These are phyloP conservation scores for Tremella yokohamensis DNA, from an alignment of 768 basidiomycete species.

Conservation along the genomic window DNA sequence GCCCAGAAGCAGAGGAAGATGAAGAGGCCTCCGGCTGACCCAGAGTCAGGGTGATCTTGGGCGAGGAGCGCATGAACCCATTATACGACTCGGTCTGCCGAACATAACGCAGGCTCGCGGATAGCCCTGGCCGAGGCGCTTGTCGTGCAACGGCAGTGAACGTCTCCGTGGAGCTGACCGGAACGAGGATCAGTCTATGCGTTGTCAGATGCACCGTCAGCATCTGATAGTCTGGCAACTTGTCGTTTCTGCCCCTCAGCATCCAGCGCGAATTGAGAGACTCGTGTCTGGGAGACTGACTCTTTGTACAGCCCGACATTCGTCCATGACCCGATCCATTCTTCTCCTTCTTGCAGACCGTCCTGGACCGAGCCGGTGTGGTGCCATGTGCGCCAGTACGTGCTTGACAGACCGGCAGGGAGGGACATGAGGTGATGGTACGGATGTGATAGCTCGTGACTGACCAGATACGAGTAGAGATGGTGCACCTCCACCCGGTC, in stretches of 20 bases:
- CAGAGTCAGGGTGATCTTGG: conserved; percentile 80
- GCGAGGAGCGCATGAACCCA: conserved; percentile 79
- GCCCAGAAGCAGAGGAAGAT: not conserved
- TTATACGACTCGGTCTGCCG: conserved; percentile 80
- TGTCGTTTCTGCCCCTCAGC: conserved; percentile 62
- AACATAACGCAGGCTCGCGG: conserved; percentile 64
- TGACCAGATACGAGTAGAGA: too few species aligned
- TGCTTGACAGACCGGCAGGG: conserved; percentile 15
- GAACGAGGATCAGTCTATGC: conserved; percentile 78
- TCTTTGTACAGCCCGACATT: conserved; percentile 87
- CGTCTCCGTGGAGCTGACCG: conserved; percentile 16
- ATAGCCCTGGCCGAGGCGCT: conserved; percentile 60
- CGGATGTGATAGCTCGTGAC: too few species aligned
- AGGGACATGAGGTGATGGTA: conserved; percentile 8
- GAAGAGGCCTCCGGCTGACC: conserved; percentile 12
- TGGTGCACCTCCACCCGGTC: too few species aligned
- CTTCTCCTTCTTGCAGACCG: conserved; percentile 59
- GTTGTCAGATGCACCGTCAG: conserved; percentile 71
- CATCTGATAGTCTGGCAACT: conserved; percentile 71
- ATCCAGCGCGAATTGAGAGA: not conserved
- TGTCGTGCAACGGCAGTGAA: conserved; percentile 44
- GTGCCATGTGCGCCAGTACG: conserved; percentile 19
- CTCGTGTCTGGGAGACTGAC: conserved; percentile 52
- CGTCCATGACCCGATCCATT: conserved; percentile 68
- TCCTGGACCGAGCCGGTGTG: conserved; percentile 4